Evolutionary conservation across 1,284 basidiomycete genomes (phyloP), one percentile per base, ranked within the genome.

Genomic region (Hypsizygus ulmarius): DNA sequence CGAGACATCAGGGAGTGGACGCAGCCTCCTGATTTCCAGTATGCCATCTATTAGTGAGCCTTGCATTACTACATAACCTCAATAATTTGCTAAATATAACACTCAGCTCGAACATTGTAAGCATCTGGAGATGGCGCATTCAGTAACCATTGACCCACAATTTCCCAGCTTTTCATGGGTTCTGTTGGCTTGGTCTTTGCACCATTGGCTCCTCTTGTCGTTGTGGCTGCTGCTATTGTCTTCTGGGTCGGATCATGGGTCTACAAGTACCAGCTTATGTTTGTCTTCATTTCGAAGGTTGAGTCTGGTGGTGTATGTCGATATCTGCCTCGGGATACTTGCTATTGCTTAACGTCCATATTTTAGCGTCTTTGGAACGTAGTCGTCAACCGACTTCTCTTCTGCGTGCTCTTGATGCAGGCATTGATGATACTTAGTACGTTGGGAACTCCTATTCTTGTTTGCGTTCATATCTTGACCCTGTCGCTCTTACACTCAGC

Each of bases 1-100:
- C 83, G 97, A 57, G 94, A 97, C 61, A 93, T 98, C 50, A 81
- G 93, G 45, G 94, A 97, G 60, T 95, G 91, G 86, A 97, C 96
- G 5, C 90, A 95, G 64, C 96, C 96, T 12, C 91, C 91, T 3
- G 84, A 87, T 33, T 98, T 98, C 64, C 86, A 95, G 60, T 98
- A 90, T 69, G 80, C 90, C 9, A 81, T 95, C 49, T 93, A 93
- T 68, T 94, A 90, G 86, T 90, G 56, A 66, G 86, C 76, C 42
- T 39, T 39, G 43, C 18, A 38, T 16, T 30, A 19, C 6, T 18
- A 38, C 39, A 8, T 8, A 3, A 30, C 36, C 3, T 18, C 11
- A 9, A 16, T 15, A 16, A 14, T 29, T 18, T 42, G 12, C 53
- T 62, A 41, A 61, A 34, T 10, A 5, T 15, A 27, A 27, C 47